Evolutionary conservation across 169 alveolate species (phyloP).

Genomic region (Cryptosporidium tyzzeri): DNA sequence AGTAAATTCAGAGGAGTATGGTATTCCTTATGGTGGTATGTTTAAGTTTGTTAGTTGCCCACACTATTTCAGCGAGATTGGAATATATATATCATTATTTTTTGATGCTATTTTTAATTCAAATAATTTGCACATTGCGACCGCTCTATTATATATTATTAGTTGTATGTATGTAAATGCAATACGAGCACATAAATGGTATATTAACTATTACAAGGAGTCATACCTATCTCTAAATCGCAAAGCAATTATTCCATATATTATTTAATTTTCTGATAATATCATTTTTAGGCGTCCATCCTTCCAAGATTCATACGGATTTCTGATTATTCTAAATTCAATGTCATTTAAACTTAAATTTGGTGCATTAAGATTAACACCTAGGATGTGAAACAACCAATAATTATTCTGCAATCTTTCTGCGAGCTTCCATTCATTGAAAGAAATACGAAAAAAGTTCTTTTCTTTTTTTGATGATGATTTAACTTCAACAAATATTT

Average conservation of each 20-base stretch:
- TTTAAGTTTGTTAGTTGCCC: slow-evolving; percentile 48
- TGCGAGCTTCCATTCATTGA: slow-evolving; percentile 66
- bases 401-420: slow-evolving; percentile 8
- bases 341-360: background rate
- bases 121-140: background rate
- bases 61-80: slow-evolving; percentile 61
- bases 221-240: slow-evolving; percentile 19
- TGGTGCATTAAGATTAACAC: background rate
- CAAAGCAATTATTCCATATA: slow-evolving; percentile 61
- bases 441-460: slow-evolving; percentile 15
- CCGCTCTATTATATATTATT: slow-evolving; percentile 25
- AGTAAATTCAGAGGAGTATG: slow-evolving; percentile 1
- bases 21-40: slow-evolving; percentile 54
- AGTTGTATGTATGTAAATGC: slow-evolving; percentile 73
- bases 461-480: slow-evolving; percentile 54
- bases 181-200: slow-evolving; percentile 59
- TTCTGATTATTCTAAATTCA: slow-evolving; percentile 24
- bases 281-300: slow-evolving; percentile 35
- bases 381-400: slow-evolving; percentile 44
- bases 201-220: background rate
- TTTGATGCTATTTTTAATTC: slow-evolving; percentile 1
- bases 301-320: slow-evolving; percentile 44
- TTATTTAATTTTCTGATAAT: slow-evolving; percentile 20
- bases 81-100: slow-evolving; percentile 40
- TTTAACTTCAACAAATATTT: slow-evolving; percentile 48